These are phyloP conservation scores for Talaromyces sp. DNA, from an alignment of 2,329 filamentous ascomycete genomes.

Conservation along the genomic window DNA sequence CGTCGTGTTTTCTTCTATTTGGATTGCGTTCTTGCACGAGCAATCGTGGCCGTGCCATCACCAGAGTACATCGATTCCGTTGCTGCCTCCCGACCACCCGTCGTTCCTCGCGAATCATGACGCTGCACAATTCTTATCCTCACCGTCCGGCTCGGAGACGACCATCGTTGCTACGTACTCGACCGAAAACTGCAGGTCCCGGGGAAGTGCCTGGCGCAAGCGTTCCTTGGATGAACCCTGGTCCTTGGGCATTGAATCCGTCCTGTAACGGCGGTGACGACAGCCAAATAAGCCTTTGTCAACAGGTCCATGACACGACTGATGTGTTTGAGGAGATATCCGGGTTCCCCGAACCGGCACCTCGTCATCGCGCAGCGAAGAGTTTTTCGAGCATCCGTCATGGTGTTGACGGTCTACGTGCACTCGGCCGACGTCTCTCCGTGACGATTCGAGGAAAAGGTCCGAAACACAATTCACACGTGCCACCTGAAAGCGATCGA, in stretches of 20 bases:
- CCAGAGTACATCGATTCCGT: background rate
- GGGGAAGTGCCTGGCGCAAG: conserved; percentile 12
- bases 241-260: conserved; percentile 10
- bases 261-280: conserved; percentile 9
- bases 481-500: conserved; percentile 6
- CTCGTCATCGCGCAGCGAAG: conserved; percentile 34
- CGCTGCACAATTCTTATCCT: conserved; percentile 21
- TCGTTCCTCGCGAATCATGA: conserved; percentile 3
- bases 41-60: conserved; percentile 5
- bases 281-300: conserved; percentile 16
- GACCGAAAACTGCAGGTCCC: conserved; percentile 33
- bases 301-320: conserved; percentile 23
- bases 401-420: conserved; percentile 37
- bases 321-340: conserved; percentile 30
- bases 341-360: conserved; percentile 27
- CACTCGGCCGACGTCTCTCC: conserved; percentile 38
- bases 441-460: conserved; percentile 37
- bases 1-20: conserved; percentile 9
- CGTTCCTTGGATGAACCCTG: conserved; percentile 11
- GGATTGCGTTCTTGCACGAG: conserved; percentile 11
- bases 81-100: background rate
- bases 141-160: conserved; percentile 29
- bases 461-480: conserved; percentile 25
- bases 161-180: conserved; percentile 35
- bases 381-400: conserved; percentile 41